These are phyloP conservation scores for Paramarasmius palmivorus DNA, from an alignment of 1,284 basidiomycete species.

Conservation along the genomic window DNA sequence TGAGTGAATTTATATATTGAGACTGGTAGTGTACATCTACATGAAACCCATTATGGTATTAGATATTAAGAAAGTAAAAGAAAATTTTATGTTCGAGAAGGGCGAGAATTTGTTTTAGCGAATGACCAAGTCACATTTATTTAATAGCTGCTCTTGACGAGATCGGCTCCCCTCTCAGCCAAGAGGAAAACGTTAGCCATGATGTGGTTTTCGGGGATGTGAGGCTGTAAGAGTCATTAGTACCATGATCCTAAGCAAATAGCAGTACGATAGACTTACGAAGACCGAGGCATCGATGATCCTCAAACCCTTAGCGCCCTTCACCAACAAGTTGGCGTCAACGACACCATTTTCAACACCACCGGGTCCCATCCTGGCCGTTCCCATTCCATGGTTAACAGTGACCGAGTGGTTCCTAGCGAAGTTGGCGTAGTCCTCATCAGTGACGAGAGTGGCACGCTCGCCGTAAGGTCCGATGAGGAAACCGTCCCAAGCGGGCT, in stretches of 20 bases:
- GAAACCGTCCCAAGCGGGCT: slow-evolving; percentile 18
- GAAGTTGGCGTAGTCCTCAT: slow-evolving; percentile 15
- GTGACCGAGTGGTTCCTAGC: slow-evolving; percentile 12
- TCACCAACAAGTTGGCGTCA: slow-evolving; percentile 19
- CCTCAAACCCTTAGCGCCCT: slow-evolving; percentile 18
- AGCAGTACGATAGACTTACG: slow-evolving; percentile 9
- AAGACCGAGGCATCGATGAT: slow-evolving; percentile 21
- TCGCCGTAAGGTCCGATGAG: slow-evolving; percentile 13
- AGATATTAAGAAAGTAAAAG: too few relatives aligned
- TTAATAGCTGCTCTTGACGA: neutral
- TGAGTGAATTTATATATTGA: too few relatives aligned
- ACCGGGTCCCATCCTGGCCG: slow-evolving; percentile 13
- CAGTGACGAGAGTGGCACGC: slow-evolving; percentile 1
- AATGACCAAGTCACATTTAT: too few relatives aligned
- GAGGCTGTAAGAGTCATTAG: neutral
- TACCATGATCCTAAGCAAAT: neutral
- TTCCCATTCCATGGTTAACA: slow-evolving; percentile 15
- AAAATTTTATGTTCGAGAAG: too few relatives aligned
- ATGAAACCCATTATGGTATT: too few relatives aligned
- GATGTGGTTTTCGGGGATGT: neutral
- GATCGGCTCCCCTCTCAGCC: neutral
- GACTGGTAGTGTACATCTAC: too few relatives aligned
- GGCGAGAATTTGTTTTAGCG: too few relatives aligned
- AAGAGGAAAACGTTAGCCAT: neutral
- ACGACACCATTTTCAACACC: slow-evolving; percentile 14